Percentiles rank a stretch among this genome's conserved stretches.
These are phyloP conservation scores for Rutidosis leptorrhynchoides DNA, from an alignment of 129 eudicot genomes.

Conservation along the genomic window DNA sequence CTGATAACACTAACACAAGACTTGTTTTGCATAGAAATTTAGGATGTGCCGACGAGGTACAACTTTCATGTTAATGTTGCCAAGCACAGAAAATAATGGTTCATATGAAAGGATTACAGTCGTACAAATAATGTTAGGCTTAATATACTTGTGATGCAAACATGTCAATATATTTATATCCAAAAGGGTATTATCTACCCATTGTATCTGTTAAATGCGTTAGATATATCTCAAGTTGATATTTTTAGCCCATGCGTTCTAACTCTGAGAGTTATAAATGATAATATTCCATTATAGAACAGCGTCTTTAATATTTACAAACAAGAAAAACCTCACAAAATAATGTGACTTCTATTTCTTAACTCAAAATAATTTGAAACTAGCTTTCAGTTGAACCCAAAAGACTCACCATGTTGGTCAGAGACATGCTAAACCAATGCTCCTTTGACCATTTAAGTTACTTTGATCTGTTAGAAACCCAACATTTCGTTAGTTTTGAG, in stretches of 20 bases:
- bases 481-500: conserved; percentile 24
- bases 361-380: conserved; percentile 8
- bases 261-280: neutral
- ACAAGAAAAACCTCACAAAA: conserved; percentile 34
- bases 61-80: no score
- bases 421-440: conserved; percentile 13
- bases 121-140: no score
- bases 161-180: neutral
- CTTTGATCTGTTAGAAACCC: conserved; percentile 24
- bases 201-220: neutral
- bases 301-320: conserved; percentile 28
- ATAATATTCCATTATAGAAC: conserved; percentile 22
- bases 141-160: no score
- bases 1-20: no score
- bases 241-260: no score
- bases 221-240: no score
- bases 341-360: conserved; percentile 1
- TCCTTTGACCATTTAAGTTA: conserved; percentile 23
- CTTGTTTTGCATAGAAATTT: no score
- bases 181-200: neutral
- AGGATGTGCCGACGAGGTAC: no score
- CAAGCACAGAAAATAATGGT: no score
- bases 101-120: no score
- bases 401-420: conserved; percentile 17
- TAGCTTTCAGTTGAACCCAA: conserved; percentile 21